Evolutionary conservation across 345 rosid species (phyloP).

Genomic region (Eucalyptus brandiana): DNA sequence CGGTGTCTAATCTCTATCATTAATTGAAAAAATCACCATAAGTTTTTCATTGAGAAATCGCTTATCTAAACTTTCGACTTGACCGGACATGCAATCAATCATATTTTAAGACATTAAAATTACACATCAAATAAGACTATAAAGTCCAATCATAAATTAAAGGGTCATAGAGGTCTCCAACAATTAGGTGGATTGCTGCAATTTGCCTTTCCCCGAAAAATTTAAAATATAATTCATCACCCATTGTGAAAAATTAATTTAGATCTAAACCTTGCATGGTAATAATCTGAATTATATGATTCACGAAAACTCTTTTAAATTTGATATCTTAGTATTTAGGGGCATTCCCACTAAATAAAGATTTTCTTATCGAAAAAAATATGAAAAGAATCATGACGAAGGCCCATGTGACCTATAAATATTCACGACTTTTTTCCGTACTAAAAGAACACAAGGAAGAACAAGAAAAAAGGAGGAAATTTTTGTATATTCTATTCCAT

Average conservation of each 20-base stretch:
- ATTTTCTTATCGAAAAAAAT: too few relatives aligned
- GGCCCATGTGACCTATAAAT: background rate
- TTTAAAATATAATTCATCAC: background rate
- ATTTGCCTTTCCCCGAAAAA: too few relatives aligned
- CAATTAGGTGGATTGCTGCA: accelerated
- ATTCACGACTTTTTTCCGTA: accelerated
- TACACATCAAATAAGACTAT: accelerated
- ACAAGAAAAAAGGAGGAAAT: too few relatives aligned
- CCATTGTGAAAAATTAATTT: background rate
- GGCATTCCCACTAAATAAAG: accelerated
- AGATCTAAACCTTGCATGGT: background rate
- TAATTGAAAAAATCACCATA: too few relatives aligned
- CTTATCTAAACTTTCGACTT: too few relatives aligned
- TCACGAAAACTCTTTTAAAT: background rate
- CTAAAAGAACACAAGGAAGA: too few relatives aligned
- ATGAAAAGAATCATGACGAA: background rate
- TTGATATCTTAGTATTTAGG: accelerated
- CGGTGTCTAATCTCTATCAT: accelerated
- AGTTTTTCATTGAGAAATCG: too few relatives aligned
- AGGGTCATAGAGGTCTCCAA: too few relatives aligned
- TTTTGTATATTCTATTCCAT: too few relatives aligned
- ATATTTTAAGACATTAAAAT: too few relatives aligned
- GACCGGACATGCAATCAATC: accelerated
- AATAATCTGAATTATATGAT: background rate
- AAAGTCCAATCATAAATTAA: too few relatives aligned